These are phyloP conservation scores for Cryptococcus jaspeensis DNA, from an alignment of 1,284 basidiomycete genomes.

Conservation along the genomic window DNA sequence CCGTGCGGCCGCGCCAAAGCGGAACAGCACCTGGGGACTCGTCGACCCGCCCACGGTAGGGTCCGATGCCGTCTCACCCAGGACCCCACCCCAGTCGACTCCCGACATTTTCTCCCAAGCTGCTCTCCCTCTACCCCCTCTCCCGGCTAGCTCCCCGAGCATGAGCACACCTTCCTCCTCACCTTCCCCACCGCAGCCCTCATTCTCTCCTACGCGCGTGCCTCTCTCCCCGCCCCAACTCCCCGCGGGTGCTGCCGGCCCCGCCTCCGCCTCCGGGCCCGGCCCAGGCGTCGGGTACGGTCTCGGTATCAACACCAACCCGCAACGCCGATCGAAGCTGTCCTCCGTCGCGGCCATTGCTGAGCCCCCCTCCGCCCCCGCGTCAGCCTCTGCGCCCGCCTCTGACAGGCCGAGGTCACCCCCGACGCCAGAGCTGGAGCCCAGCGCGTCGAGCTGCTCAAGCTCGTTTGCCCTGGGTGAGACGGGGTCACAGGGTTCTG, in stretches of 20 bases:
- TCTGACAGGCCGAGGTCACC: slow-evolving; percentile 14
- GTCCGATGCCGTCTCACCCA: not conserved
- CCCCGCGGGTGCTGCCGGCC: not conserved
- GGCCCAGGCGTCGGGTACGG: not conserved
- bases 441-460: slow-evolving; percentile 14
- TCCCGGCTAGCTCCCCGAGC: not conserved
- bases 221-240: not conserved
- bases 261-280: not conserved
- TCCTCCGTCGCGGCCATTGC: not conserved
- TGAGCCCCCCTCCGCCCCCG: too few relatives aligned
- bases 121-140: not conserved
- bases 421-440: slow-evolving; percentile 35
- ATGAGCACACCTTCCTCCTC: not conserved
- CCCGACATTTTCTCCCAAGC: not conserved
- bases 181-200: not conserved
- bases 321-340: not conserved
- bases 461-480: slow-evolving; percentile 11
- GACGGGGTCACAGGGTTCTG: slow-evolving; percentile 10
- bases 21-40: not conserved
- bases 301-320: not conserved
- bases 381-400: too few relatives aligned
- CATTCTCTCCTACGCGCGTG: not conserved
- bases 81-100: slow-evolving; percentile 1
- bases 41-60: slow-evolving; percentile 2
- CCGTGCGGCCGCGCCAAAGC: not conserved